Base-by-base conservation (phyloP, 768 basidiomycete species). In the Mycena chlorophos region DNA sequence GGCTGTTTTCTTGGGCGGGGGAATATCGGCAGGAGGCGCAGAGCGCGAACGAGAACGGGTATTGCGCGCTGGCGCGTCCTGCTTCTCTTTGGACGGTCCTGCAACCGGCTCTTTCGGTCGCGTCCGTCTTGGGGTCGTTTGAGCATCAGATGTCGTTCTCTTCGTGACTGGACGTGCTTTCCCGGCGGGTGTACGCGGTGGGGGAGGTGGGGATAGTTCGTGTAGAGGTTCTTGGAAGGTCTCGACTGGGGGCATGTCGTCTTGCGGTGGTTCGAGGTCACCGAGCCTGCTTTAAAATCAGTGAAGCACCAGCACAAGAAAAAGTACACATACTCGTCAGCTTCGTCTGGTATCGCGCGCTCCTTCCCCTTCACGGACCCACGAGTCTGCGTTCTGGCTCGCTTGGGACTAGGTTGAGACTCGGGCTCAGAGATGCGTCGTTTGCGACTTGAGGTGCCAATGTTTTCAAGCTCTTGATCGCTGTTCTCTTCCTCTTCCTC, bases 1-100 rank as follows among this genome's bases (percentile, higher is more conserved):
- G 10, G 8, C 27, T 19, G 12, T 5, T 5, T 28, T 25, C 12
- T 25, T 28, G 6, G 6, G 22, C 6, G 20, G 23, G 14, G n/a
- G 5, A 5, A 14, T n/a, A 26, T 46, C 45, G 20, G n/a, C 45
- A 13, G 13, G 23, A 46, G 45, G 45, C 22, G 27, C 25, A 46
- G 45, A 46, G 12, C 45, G 45, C 23, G 45, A 46, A 46, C 45
- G 45, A 20, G 45, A 46, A 8, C 45, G 45, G 23, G 45, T 46
- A 10, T 46, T 5, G 8, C 45, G 45, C 20, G 25, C 45, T 13
- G 45, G 45, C 20, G 26, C 13, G n/a, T 23, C 23, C 12, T 25
- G 12, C 5, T 12, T 26, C 6, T 5, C 5, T 28, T 46, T 46
- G 12, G 22, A 13, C 6, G 22, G 22, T 13, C 5, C n/a, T 5